Percentiles rank a stretch among this genome's conserved stretches.
Evolutionary conservation across 495 filamentous ascomycete species (phyloP).

Genomic region (Penicillium argentinense): DNA sequence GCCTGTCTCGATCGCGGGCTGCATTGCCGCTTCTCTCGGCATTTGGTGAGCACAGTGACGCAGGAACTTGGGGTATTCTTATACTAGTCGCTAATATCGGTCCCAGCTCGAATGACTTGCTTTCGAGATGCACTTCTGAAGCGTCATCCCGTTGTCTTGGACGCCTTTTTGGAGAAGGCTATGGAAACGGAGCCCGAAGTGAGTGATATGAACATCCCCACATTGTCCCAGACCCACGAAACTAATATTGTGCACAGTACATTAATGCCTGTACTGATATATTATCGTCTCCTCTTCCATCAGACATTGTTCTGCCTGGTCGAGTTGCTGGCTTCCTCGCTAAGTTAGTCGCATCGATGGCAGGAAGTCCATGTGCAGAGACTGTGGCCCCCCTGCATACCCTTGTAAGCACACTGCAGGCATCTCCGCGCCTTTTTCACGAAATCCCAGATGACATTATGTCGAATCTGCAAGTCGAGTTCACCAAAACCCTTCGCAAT

Average conservation of each 20-base stretch:
- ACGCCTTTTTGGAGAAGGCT: constrained; percentile 40
- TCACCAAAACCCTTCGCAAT: constrained; percentile 46
- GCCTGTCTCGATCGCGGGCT: constrained; percentile 40
- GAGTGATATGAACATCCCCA: constrained; percentile 11
- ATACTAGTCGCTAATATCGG: constrained; percentile 6
- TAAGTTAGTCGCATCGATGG: constrained; percentile 33
- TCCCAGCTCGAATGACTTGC: constrained; percentile 26
- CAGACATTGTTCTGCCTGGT: constrained; percentile 34
- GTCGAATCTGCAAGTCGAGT: constrained; percentile 43
- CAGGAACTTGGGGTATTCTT: background rate
- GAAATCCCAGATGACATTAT: constrained; percentile 41
- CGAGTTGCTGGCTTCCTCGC: constrained; percentile 43
- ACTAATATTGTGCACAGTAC: no score
- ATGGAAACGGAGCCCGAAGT: constrained; percentile 36
- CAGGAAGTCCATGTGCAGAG: constrained; percentile 34
- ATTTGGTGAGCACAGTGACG: constrained; percentile 34
- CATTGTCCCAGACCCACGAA: no score
- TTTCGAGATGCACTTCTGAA: constrained; percentile 44
- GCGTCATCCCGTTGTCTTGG: constrained; percentile 42
- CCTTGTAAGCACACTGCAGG: constrained; percentile 35
- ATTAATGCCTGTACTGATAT: constrained; percentile 37
- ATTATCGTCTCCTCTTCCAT: constrained; percentile 42
- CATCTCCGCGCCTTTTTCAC: constrained; percentile 30
- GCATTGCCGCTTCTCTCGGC: constrained; percentile 37
- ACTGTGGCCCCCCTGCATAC: constrained; percentile 45